Evolutionary conservation across 441 rosid genomes (phyloP), one percentile per base, ranked within the genome.

Genomic region (Lepidium campestre): DNA sequence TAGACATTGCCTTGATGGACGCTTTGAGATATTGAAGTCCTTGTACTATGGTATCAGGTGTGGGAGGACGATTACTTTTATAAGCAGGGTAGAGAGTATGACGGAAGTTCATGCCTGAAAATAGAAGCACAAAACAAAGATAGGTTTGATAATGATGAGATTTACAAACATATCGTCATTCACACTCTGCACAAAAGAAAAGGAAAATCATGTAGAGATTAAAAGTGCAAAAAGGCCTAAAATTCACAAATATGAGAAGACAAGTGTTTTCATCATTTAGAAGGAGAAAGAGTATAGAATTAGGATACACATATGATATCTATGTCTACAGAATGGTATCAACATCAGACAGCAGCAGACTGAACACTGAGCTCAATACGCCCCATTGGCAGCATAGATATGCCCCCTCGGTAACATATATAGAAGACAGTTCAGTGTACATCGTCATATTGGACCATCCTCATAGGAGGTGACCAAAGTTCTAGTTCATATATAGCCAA

Each of bases 11-110:
- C 81, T 82, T 88, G 81, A 94, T 79, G 77, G 99, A 82, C 22
- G 99, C 99, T 80, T 94, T 94, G 77, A 94, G 79, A 74, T 88
- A 94, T 56, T 89, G 99, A 75, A 89, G 91, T 57, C 96, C 99
- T 77, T 94, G 94, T 61, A 94, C 86, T 71, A 94, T 71, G 71
- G 99, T 94, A 81, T 89, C 99, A 53, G 99, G 98, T 29, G 97
- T 91, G 56, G 97, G 98, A 59, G 96, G 86, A 6, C 99, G 96
- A 70, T 94, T 89, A 77, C 93, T 81, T 86, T 91, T 91, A 82
- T 94, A 94, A 52, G 86, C 73, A 27, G 94, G 90, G 77, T 89
- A 94, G n/a, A 94, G 69, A 66, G 80, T 89, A 71, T 91, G 99
- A 57, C 98, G 97, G 62, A 94, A 94, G 76, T 85, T 94, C 78